Evolutionary conservation across 345 rosid species (phyloP).

Genomic region (Viola odorata): DNA sequence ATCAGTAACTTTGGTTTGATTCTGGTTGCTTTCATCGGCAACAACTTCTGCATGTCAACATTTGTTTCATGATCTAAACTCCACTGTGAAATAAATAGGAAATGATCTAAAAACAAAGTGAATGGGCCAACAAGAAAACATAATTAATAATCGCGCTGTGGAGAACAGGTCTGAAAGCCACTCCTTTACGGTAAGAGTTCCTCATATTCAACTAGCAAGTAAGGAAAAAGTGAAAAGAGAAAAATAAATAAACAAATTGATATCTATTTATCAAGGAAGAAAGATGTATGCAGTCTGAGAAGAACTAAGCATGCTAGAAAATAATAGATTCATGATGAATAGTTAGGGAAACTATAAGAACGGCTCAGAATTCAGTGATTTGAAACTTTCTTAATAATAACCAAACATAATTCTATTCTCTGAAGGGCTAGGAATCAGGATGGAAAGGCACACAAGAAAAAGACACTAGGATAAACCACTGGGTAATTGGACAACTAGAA

Average conservation of each 20-base stretch:
- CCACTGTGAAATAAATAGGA: constrained; percentile 3
- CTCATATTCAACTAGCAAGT: no score
- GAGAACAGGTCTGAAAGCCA: background rate
- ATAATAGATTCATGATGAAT: background rate
- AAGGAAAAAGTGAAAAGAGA: background rate
- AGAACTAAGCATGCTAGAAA: background rate
- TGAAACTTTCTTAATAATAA: background rate
- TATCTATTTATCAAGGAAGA: background rate
- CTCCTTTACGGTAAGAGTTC: background rate
- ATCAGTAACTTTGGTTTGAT: constrained; percentile 23
- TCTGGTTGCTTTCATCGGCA: constrained; percentile 37
- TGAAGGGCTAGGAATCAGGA: background rate
- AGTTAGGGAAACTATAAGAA: background rate
- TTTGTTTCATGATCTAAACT: constrained; percentile 4
- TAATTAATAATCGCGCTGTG: background rate
- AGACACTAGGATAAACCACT: background rate
- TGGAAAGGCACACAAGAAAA: background rate
- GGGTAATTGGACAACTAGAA: background rate
- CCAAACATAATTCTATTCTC: background rate
- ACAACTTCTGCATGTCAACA: constrained; percentile 13
- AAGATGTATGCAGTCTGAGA: background rate
- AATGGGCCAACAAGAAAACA: background rate
- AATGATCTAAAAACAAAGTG: background rate
- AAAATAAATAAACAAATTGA: background rate
- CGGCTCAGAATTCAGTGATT: background rate